These are phyloP conservation scores for Colletotrichum lentis DNA, from an alignment of 2,329 filamentous ascomycete genomes.

Conservation along the genomic window DNA sequence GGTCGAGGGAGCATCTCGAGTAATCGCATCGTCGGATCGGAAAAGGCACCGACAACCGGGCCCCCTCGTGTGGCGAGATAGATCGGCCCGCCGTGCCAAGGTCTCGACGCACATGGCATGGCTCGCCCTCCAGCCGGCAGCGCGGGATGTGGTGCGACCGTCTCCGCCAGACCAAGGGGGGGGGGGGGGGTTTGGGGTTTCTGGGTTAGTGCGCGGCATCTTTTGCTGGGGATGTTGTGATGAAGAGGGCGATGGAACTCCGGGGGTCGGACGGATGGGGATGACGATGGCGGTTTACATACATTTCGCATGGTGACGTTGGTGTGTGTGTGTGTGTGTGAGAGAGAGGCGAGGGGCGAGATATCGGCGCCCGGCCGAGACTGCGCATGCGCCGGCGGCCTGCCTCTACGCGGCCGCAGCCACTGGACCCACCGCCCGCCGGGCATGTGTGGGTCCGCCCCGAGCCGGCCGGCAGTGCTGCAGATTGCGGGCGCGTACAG, in stretches of 20 bases:
- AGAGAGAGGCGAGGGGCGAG: not conserved
- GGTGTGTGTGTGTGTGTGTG: not conserved
- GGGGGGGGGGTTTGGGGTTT: no score
- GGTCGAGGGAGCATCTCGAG: not conserved
- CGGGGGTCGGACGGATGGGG: not conserved
- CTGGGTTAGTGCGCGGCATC: not conserved
- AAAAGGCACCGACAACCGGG: not conserved
- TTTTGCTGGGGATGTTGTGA: not conserved
- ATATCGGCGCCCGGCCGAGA: conserved; percentile 4
- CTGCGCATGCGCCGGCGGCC: conserved; percentile 25
- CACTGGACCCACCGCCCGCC: conserved; percentile 28
- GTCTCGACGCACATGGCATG: conserved; percentile 1
- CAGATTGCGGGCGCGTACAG: not conserved
- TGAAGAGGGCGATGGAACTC: conserved; percentile 2
- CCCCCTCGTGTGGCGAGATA: no score
- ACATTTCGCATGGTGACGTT: not conserved
- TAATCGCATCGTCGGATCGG: not conserved
- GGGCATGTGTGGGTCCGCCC: conserved; percentile 23
- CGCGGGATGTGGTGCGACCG: conserved; percentile 19
- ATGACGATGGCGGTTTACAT: conserved; percentile 1
- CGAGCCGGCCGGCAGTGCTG: conserved; percentile 27
- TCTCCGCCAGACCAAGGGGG: conserved; percentile 14
- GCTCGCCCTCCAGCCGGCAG: not conserved
- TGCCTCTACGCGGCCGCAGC: conserved; percentile 11
- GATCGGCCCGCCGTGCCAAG: conserved; percentile 14